Base-by-base conservation (phyloP, 2,329 filamentous ascomycete genomes). In the Fusarium anguioides region DNA sequence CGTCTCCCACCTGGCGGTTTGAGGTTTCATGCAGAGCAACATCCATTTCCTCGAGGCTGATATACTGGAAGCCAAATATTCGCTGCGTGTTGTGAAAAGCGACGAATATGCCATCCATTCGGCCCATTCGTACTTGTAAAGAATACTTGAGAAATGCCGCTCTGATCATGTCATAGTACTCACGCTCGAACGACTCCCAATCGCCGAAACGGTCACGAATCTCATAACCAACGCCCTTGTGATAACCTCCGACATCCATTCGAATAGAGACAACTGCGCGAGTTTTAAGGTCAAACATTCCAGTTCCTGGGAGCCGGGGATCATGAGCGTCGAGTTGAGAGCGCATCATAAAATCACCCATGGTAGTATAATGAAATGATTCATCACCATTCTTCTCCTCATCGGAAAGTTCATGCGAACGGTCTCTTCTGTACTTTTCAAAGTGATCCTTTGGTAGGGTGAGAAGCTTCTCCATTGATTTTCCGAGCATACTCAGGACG, bases 81-180 rank as follows among this genome's bases (percentile, higher is more conserved):
- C 94, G 91, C 78, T 94, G 86, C 4, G 94, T 92, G 76, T 99
- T 99, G 82, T 99, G 96, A 76, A 89, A 99, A 4, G 96, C 96
- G 21, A 98, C 92, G 75, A 98, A 99, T 47, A 98, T 97, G 52
- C 96, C 96, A 75, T 99, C 95, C 96, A 99, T 99, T 47, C 94
- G 89, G 18, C 96, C 96, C 88, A 99, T 96, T 41, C 96, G 92
- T 26, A 95, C 96, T 79, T 99, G 96, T 27, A 99, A 83, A 11
- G 94, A 97, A 78, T 99, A 99, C 75, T 99, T 99, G 54, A 99
- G 82, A 80, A 99, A 95, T 0, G 95, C 96, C 2, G 94, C 88
- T 51, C 96, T 87, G 60, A 97, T 95, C 94, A 99, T 96, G 78
- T 99, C 96, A 76, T 91, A 97, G 77, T 96, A 97, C 74, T 99